phyloP scores from a whole-genome alignment of 2,329 filamentous ascomycete species.

The Colletotrichum noveboracense region DNA sequence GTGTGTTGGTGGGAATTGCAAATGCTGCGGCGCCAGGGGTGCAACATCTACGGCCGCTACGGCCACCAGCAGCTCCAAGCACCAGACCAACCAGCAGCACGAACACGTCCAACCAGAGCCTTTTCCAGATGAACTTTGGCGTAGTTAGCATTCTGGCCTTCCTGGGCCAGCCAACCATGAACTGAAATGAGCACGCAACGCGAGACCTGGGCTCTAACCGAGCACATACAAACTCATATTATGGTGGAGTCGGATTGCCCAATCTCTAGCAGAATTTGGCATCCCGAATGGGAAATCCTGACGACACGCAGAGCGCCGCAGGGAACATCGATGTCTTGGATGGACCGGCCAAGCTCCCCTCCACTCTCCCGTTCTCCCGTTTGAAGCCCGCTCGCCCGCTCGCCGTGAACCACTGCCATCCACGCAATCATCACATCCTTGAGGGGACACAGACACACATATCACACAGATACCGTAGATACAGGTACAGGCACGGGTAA shows the following conservation, averaged over 20 bases:
- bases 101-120: not conserved
- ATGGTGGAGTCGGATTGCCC: not conserved
- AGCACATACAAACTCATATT: not conserved
- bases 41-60: not conserved
- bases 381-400: not conserved
- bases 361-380: not conserved
- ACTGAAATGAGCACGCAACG: not conserved
- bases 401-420: not conserved
- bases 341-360: not conserved
- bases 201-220: not conserved
- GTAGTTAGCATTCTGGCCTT: not conserved
- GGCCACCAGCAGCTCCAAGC: not conserved
- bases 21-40: not conserved
- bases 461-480: not conserved
- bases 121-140: not conserved
- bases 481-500: not conserved
- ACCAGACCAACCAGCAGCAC: not conserved
- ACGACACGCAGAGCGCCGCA: not conserved
- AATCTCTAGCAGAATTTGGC: not conserved
- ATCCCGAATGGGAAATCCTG: not conserved
- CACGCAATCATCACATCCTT: not conserved
- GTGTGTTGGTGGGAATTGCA: not conserved
- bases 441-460: not conserved
- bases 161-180: not conserved
- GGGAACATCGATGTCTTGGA: not conserved